Evolutionary conservation across 176 grass and related monocot species (phyloP).

Genomic region (Zoysia japonica): DNA sequence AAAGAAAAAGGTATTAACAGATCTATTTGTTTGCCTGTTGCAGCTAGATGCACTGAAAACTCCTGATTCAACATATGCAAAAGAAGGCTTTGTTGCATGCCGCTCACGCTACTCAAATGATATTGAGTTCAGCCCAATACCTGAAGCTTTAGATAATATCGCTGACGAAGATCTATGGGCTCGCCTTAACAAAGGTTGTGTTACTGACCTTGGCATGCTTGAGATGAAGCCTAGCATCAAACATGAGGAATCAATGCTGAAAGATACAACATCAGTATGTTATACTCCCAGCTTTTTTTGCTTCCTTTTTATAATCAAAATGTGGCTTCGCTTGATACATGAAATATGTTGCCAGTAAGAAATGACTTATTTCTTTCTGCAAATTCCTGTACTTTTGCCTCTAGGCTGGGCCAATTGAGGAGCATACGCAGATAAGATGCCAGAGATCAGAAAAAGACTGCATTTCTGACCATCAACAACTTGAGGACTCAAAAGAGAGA

Average conservation of each 20-base stretch:
- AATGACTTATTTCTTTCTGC: background rate
- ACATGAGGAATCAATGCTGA: constrained; percentile 26
- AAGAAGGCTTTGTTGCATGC: constrained; percentile 58
- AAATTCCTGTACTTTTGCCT: background rate
- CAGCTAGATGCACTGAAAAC: constrained; percentile 61
- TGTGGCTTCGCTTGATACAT: background rate
- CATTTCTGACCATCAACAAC: constrained; percentile 39
- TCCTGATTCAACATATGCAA: constrained; percentile 59
- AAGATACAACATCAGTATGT: constrained; percentile 53
- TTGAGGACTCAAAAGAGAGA: constrained; percentile 50
- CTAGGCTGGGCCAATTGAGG: constrained; percentile 45
- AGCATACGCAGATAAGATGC: constrained; percentile 33
- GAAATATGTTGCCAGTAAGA: background rate
- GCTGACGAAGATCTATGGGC: constrained; percentile 80
- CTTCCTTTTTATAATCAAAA: background rate
- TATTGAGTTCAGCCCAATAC: constrained; percentile 63
- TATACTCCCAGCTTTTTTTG: background rate
- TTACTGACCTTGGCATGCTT: constrained; percentile 77
- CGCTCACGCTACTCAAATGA: constrained; percentile 54
- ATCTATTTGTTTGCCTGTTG: constrained; percentile 31
- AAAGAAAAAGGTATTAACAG: background rate
- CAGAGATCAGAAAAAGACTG: constrained; percentile 52
- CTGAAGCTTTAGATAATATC: constrained; percentile 55
- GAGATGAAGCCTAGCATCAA: constrained; percentile 68
- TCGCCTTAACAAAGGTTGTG: constrained; percentile 71